A percentile compares a stretch with the other conserved stretches of the same genome.
Conservation (phyloP, 176 grass and related monocot genomes). For the Themeda triandra region DNA sequence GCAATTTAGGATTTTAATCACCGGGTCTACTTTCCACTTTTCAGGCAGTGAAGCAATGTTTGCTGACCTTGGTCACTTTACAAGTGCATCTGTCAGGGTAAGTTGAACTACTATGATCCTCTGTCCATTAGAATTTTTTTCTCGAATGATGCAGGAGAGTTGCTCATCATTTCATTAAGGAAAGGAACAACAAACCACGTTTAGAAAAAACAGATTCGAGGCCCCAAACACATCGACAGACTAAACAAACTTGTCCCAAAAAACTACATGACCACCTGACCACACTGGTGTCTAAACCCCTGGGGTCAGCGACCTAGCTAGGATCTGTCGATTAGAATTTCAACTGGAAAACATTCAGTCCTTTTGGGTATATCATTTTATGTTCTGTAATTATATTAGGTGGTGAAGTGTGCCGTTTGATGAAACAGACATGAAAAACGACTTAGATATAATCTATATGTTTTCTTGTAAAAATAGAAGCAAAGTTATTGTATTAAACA, state of each 20-base stretch:
- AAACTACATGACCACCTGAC: background rate
- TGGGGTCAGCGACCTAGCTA: background rate
- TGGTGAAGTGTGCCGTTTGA: slow-evolving; percentile 7
- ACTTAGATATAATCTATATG: background rate
- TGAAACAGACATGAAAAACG: slow-evolving; percentile 12
- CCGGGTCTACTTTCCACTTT: slow-evolving; percentile 15
- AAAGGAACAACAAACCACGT: background rate
- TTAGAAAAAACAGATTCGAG: background rate
- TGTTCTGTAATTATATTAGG: slow-evolving; percentile 8
- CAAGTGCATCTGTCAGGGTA: slow-evolving; percentile 82
- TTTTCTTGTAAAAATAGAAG: background rate
- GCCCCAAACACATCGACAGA: background rate
- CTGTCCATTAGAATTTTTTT: background rate
- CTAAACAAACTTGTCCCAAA: background rate
- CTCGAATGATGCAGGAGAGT: background rate
- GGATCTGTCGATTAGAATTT: background rate
- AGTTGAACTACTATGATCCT: slow-evolving; percentile 26
- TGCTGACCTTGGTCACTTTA: slow-evolving; percentile 96
- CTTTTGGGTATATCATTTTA: background rate
- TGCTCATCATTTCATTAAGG: background rate
- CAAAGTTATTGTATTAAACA: slow-evolving; percentile 9
- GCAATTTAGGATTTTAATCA: slow-evolving; percentile 10
- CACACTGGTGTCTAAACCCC: background rate
- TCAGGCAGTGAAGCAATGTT: slow-evolving; percentile 98
- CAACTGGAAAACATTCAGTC: background rate